Conservation (phyloP, 108 stramenopile species). For the Pelagomonas calceolata region DNA sequence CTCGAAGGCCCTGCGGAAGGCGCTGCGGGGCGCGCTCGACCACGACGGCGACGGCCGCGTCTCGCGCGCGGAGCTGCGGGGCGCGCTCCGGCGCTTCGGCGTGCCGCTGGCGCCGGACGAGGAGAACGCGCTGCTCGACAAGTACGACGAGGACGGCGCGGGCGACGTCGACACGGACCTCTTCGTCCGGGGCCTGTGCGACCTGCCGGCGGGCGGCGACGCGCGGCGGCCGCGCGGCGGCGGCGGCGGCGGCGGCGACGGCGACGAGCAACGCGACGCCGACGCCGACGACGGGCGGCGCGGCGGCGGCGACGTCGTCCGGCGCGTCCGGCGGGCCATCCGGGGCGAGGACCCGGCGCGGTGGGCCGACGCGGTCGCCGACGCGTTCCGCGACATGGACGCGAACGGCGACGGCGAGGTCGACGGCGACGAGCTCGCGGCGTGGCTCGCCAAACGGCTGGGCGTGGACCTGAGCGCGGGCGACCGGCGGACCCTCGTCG, state of each 20-base stretch:
- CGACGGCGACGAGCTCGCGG: neutral
- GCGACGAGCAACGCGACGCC: neutral
- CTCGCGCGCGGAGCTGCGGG: neutral
- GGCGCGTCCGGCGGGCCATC: neutral
- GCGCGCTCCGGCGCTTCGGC: neutral
- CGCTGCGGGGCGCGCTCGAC: neutral
- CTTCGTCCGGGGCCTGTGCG: neutral
- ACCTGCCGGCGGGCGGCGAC: neutral
- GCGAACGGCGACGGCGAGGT: neutral
- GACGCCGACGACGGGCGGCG: neutral
- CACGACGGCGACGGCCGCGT: neutral
- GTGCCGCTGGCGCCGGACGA: neutral
- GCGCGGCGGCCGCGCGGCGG: too few relatives aligned
- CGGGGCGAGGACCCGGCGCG: neutral
- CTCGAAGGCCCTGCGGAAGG: neutral
- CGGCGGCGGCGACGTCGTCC: neutral
- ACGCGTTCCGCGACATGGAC: neutral
- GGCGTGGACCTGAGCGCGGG: neutral
- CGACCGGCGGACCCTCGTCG: neutral
- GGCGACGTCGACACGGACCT: neutral
- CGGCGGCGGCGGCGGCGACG: too few relatives aligned
- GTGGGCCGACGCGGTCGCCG: neutral
- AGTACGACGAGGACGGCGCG: neutral
- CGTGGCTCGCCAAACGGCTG: neutral
- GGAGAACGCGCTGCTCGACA: neutral